Base-by-base conservation (phyloP, 2,329 filamentous ascomycete species). In the Colletotrichum kahawae region DNA sequence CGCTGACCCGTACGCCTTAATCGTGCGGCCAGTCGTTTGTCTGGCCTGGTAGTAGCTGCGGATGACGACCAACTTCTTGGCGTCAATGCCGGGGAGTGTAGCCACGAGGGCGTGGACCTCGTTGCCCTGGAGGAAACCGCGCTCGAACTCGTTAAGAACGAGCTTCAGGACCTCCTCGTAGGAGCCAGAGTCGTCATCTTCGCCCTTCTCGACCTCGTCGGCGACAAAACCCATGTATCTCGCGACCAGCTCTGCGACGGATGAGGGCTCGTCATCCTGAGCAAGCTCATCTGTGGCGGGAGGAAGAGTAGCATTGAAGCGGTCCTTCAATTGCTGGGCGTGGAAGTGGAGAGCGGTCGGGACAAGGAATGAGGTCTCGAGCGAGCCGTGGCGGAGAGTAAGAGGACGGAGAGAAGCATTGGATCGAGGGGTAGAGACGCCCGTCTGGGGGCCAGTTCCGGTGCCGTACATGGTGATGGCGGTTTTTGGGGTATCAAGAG, bases 191-290 rank as follows among this genome's bases (percentile, higher is more conserved):
- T 92, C 90, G 82, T 96, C 94, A 81, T 98, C 96, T 82, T 98
- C 97, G 71, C 95, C 95, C 81, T 97, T 95, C 70, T 98, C 95
- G 51, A 98, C 94, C 87, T 98, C 95, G 77, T 91, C 88, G 78
- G 96, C 95, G 76, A 98, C 91, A 83, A 95, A 97, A 80, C 95
- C 95, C 83, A 99, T 92, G 86, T 98, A 99, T 83, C 96, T 92
- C 77, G 95, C 96, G 36, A 99, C 95, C 76, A 99, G 90, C 88
- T 99, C 97, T 59, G 95, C 88, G 62, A 96, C 92, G 29, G 97
- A 99, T 48, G 97, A 98, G n/a, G 97, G 97, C 89, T 99, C 97
- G 81, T 99, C 97, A 88, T 99, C 97, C 83, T 96, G 95, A 76
- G 97, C 97, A 78, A 98, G 92, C 89, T 99, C 97, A 84, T 99